phyloP scores from a whole-genome alignment of 441 rosid species.

The Bruguiera hainesii region DNA sequence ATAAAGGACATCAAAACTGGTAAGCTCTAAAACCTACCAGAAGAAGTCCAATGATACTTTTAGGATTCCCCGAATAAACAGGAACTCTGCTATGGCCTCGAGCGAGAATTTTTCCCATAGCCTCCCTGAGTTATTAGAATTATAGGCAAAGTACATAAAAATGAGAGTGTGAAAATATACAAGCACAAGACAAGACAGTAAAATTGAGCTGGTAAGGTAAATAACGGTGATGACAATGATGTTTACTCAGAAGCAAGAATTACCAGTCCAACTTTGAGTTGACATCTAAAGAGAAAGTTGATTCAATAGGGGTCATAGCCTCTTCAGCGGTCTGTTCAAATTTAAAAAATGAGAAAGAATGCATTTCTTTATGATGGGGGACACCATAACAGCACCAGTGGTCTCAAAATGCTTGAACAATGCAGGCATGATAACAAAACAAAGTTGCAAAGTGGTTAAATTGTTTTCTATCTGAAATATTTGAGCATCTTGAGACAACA shows the following conservation, averaged over 20 bases:
- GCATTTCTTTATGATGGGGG: conserved; percentile 1
- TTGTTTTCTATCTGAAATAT: neutral
- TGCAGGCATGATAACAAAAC: conserved; percentile 3
- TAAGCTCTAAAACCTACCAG: conserved; percentile 47
- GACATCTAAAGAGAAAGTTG: conserved; percentile 91
- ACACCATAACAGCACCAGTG: conserved; percentile 4
- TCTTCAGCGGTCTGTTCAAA: conserved; percentile 88
- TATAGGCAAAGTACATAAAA: conserved; percentile 9
- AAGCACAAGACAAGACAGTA: neutral
- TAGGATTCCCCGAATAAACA: conserved; percentile 85
- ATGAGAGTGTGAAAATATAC: neutral
- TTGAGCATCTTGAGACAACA: neutral
- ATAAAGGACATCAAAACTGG: conserved; percentile 12
- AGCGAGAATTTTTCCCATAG: conserved; percentile 95
- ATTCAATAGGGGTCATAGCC: conserved; percentile 99
- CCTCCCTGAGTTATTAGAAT: conserved; percentile 65
- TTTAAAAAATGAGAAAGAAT: conserved; percentile 14
- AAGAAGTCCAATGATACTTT: conserved; percentile 89
- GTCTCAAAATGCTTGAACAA: neutral
- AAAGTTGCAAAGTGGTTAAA: neutral
- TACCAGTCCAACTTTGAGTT: conserved; percentile 97
- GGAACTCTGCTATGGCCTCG: conserved; percentile 99
- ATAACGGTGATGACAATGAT: neutral
- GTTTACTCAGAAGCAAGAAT: conserved; percentile 20
- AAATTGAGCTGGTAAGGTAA: neutral